These are phyloP conservation scores for Sporopachydermia quercuum DNA, from an alignment of 805 yeast species.

Conservation along the genomic window DNA sequence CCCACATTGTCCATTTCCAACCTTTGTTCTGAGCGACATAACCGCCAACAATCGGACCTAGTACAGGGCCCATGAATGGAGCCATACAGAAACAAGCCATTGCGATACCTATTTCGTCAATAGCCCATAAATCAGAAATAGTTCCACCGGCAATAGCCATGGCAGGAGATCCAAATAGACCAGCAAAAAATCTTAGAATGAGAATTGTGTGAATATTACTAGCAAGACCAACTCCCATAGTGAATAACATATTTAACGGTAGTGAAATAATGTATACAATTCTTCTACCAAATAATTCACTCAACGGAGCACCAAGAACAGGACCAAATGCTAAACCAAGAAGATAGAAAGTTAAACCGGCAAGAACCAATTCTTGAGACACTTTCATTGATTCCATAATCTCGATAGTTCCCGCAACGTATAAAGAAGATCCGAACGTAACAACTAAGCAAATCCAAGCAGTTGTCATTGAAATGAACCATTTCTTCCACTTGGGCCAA, in stretches of 20 bases:
- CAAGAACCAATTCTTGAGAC: conserved; percentile 43
- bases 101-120: conserved; percentile 50
- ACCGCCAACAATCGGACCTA: conserved; percentile 65
- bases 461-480: conserved; percentile 50
- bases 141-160: conserved; percentile 78
- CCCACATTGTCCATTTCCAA: conserved; percentile 63
- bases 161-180: conserved; percentile 70
- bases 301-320: conserved; percentile 16
- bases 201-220: conserved; percentile 43
- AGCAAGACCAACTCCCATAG: conserved; percentile 23
- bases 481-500: conserved; percentile 50
- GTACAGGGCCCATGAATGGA: conserved; percentile 66
- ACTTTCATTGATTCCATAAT: conserved; percentile 32
- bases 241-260: conserved; percentile 37
- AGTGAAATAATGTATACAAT: conserved; percentile 42
- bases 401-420: conserved; percentile 48
- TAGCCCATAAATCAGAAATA: conserved; percentile 58
- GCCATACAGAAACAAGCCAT: conserved; percentile 61
- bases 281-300: conserved; percentile 56
- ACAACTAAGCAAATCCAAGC: conserved; percentile 54
- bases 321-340: conserved; percentile 42
- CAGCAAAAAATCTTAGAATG: conserved; percentile 61
- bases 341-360: conserved; percentile 56
- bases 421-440: conserved; percentile 63
- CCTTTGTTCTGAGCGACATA: conserved; percentile 46